These are phyloP conservation scores for Eragrostis tef DNA, from an alignment of 202 grass and related monocot species.

Conservation along the genomic window DNA sequence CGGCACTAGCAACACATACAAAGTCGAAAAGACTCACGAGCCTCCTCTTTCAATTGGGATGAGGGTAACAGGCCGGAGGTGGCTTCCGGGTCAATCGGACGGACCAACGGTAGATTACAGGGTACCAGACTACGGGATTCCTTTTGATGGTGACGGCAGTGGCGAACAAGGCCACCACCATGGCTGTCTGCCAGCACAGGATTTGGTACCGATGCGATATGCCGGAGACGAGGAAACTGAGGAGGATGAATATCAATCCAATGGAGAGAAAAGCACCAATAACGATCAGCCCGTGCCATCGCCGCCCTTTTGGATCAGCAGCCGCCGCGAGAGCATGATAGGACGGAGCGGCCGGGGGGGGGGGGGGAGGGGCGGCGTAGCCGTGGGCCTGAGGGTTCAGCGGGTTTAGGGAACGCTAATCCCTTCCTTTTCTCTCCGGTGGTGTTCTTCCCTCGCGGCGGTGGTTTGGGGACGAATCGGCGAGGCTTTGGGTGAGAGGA, in stretches of 20 bases:
- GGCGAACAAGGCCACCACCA: not conserved
- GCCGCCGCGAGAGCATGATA: not conserved
- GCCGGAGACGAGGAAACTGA: not conserved
- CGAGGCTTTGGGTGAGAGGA: too few relatives aligned
- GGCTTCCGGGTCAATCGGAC: not conserved
- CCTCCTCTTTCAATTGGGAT: too few relatives aligned
- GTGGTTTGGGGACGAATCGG: too few relatives aligned
- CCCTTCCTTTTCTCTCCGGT: too few relatives aligned
- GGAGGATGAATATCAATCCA: not conserved
- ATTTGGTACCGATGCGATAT: not conserved
- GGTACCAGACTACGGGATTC: constrained; percentile 1
- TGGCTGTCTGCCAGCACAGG: not conserved
- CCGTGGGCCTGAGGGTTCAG: not conserved
- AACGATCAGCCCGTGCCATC: not conserved
- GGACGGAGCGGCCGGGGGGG: not conserved
- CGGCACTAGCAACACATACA: too few relatives aligned
- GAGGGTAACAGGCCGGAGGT: too few relatives aligned
- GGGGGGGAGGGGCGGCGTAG: not conserved
- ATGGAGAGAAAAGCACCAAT: not conserved
- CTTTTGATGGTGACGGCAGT: not conserved
- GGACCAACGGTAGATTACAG: not conserved
- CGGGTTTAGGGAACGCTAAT: too few relatives aligned
- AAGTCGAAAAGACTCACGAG: too few relatives aligned
- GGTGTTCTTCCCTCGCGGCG: too few relatives aligned
- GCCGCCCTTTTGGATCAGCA: not conserved